Evolutionary conservation across 768 basidiomycete species (phyloP), one percentile per base, ranked within the genome.

Genomic region (Mycena capillaripes): DNA sequence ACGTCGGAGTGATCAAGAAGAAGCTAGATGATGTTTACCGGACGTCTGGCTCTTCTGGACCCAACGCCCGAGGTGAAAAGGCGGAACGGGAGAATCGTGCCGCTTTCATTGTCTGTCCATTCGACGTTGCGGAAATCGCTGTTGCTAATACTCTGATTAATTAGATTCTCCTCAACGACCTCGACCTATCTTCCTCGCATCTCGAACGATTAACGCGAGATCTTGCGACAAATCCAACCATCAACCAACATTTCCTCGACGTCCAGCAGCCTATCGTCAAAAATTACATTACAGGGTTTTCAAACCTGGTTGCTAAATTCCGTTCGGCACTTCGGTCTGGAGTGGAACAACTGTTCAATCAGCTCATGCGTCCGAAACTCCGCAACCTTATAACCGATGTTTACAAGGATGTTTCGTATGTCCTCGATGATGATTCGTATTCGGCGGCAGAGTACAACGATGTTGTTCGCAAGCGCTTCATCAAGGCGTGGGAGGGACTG

Each of bases 321-420:
- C 89, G 92, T 48, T 87, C 91, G 1, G 90, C 91, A 1, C 84
- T 96, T 59, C 91, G 93, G 95, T 85, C 89, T 3, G 95, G 97
- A 19, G 85, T 98, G 30, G 98, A 99, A 76, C 96, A 97, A 76
- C 86, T 99, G 42, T 98, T 99, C 86, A 98, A 97, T 76, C 97
- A 99, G 79, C 86, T 98, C 12, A 88, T 97, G 76, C 89, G 97
- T 23, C 97, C 98, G 0, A 92, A 91, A 69, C 81, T 99, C 57
- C 91, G 98, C 29, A 93, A 90, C 40, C 85, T 99, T 55, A 87
- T 98, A 56, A 82, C 90, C 7, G 98, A 99, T 71, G 89, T 96
- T 9, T 98, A 97, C 82, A 96, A 93, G 79, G 97, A 97, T 73
- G 88, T 96, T 9, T 90, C 91, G 6, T 99, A 99, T 79, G 81